phyloP scores from a whole-genome alignment of 345 rosid genomes.

The Eucalyptus pauciflora region DNA sequence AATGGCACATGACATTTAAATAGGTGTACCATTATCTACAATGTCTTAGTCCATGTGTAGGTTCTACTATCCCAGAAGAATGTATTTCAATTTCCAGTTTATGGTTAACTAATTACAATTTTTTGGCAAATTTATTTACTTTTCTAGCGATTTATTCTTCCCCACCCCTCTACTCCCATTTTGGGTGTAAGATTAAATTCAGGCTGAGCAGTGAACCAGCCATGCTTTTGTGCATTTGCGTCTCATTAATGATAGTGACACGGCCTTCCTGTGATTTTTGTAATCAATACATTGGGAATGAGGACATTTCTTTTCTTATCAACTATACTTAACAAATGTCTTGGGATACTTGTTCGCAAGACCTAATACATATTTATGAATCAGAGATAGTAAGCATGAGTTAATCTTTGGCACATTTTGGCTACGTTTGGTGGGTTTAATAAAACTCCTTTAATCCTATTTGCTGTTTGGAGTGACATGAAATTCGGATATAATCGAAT shows the following conservation, averaged over 20 bases:
- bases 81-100: background rate
- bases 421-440: accelerated
- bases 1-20: too few species aligned
- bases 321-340: background rate
- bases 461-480: accelerated
- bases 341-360: background rate
- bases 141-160: background rate
- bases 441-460: too few species aligned
- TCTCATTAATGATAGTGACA: background rate
- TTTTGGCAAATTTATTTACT: background rate
- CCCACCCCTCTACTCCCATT: background rate
- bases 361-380: background rate
- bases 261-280: background rate
- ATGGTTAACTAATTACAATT: background rate
- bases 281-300: background rate
- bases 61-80: background rate
- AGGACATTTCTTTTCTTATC: background rate
- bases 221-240: background rate
- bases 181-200: background rate
- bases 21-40: background rate
- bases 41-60: background rate
- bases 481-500: accelerated
- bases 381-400: too few species aligned
- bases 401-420: accelerated
- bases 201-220: background rate